phyloP scores from a whole-genome alignment of 345 rosid genomes.

The Linum usitatissimum region DNA sequence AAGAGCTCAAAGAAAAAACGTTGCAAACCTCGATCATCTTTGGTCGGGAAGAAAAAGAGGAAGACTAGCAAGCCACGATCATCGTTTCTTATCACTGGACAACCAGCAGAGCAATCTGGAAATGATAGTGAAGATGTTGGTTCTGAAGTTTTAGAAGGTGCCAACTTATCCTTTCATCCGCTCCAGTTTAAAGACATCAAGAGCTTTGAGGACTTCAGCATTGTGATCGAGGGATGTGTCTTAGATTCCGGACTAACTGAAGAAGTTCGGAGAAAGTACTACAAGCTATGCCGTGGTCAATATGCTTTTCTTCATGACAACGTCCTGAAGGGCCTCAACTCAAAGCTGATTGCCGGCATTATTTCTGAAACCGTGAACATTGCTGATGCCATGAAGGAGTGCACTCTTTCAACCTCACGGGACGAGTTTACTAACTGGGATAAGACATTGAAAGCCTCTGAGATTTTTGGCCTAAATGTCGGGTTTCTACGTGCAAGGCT shows the following conservation, averaged over 20 bases:
- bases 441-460: slow-evolving; percentile 47
- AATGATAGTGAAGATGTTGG: slow-evolving; percentile 58
- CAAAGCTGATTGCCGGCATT: slow-evolving; percentile 37
- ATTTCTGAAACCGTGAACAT: slow-evolving; percentile 50
- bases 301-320: slow-evolving; percentile 47
- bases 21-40: slow-evolving; percentile 32
- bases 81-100: slow-evolving; percentile 15
- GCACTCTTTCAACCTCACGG: slow-evolving; percentile 33
- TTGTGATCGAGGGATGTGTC: slow-evolving; percentile 34
- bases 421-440: slow-evolving; percentile 47
- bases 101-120: slow-evolving; percentile 39
- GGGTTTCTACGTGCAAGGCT: slow-evolving; percentile 48
- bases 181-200: slow-evolving; percentile 32
- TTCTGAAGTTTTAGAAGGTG: slow-evolving; percentile 57
- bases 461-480: slow-evolving; percentile 53
- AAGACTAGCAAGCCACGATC: slow-evolving; percentile 20
- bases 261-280: slow-evolving; percentile 38
- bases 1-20: slow-evolving; percentile 33
- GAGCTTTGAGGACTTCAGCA: slow-evolving; percentile 36
- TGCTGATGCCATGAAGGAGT: slow-evolving; percentile 45
- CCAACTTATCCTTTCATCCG: slow-evolving; percentile 28
- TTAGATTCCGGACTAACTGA: slow-evolving; percentile 45
- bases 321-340: slow-evolving; percentile 39
- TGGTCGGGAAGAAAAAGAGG: slow-evolving; percentile 34
- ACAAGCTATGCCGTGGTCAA: slow-evolving; percentile 49